Base-by-base conservation (phyloP, 441 rosid genomes). In the California macrophylla region DNA sequence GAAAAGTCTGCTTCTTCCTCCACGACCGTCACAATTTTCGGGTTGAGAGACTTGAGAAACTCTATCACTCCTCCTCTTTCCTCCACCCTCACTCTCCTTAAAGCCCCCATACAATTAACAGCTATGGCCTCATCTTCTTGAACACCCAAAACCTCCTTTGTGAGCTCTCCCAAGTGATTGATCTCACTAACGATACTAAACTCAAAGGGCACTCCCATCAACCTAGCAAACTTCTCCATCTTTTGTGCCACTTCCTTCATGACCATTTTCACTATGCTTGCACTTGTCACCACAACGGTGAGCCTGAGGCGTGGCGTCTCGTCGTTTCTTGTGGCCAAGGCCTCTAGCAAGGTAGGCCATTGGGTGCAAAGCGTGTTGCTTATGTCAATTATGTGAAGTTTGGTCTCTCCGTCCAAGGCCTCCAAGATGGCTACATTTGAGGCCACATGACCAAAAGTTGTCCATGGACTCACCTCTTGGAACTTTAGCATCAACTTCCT, bases 391-490 rank as follows among this genome's bases (percentile, higher is more conserved):
- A 89, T 84, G 65, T 89, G 94, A 74, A 89, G 87, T 67, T 84
- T 85, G 58, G 74, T 70, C 52, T 82, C 88, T 10, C 94, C 91
- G 3, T 86, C 91, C 8, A 89, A 73, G 69, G 91, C 88, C 69
- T 89, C 94, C 71, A 89, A 66, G 24, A 89, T 83, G 68, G 91
- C 90, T 75, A 91, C 91, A 28, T 89, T 89, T 9, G 91, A 77
- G 28, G 94, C 89, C 1, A 89, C 94, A 28, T 89, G 94, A 29
- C 94, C 94, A 15, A 86, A 89, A 69, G 91, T 86, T 6, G 89
- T 86, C 94, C 94, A 89, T 2, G 94, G 94, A 47, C 94, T 84
- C 23, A 85, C 90, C 78, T 89, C 94, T 63, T 89, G 94, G 74
- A 89, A 89, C 68, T 89, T 86, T 3, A 89, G 87, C 63, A 89